Conservation (phyloP, 2,329 filamentous ascomycete genomes). For the Cercospora citrullina region DNA sequence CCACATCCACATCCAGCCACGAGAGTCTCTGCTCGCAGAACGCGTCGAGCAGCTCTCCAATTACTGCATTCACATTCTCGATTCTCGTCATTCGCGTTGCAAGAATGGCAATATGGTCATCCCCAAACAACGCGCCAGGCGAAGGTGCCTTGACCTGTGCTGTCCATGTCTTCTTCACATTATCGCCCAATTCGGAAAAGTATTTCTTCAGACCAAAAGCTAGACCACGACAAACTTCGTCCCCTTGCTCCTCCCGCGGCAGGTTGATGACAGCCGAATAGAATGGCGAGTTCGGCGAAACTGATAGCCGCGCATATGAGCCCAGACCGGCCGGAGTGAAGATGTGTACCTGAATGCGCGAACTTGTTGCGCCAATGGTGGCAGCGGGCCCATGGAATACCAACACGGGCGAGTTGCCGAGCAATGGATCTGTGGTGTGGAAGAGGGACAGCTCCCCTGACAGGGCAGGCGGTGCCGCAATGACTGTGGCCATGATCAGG, state of each 20-base stretch:
- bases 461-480: slow-evolving; percentile 71
- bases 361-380: slow-evolving; percentile 87
- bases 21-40: slow-evolving; percentile 79
- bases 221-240: slow-evolving; percentile 86
- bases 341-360: slow-evolving; percentile 91
- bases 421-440: slow-evolving; percentile 80
- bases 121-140: slow-evolving; percentile 72
- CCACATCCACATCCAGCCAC: slow-evolving; percentile 83
- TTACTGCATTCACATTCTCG: slow-evolving; percentile 71
- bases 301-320: slow-evolving; percentile 85
- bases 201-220: slow-evolving; percentile 94
- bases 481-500: slow-evolving; percentile 73
- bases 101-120: slow-evolving; percentile 89
- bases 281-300: slow-evolving; percentile 87
- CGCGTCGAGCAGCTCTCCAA: slow-evolving; percentile 71
- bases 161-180: slow-evolving; percentile 70
- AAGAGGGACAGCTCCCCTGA: slow-evolving; percentile 84
- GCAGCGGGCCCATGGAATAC: slow-evolving; percentile 78
- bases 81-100: slow-evolving; percentile 81
- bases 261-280: slow-evolving; percentile 88
- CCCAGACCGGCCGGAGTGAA: slow-evolving; percentile 86
- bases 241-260: slow-evolving; percentile 90
- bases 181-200: slow-evolving; percentile 79
- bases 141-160: slow-evolving; percentile 54
- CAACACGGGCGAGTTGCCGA: slow-evolving; percentile 77